Evolutionary conservation across 371 early-diverging fungal genomes (phyloP).

Genomic region (Apophysomyces variabilis): DNA sequence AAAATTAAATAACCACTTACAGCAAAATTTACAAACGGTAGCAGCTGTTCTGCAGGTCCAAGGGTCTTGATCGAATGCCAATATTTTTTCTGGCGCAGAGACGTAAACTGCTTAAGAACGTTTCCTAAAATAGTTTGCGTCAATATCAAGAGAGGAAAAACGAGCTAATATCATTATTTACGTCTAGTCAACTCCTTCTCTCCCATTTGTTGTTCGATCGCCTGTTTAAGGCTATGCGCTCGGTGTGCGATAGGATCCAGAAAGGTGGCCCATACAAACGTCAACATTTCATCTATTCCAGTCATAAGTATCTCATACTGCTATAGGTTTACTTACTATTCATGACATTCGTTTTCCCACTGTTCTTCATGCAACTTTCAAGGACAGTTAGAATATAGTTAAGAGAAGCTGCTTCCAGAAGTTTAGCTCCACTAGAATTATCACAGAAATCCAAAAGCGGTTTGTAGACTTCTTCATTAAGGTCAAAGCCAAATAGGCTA

Average conservation of each 20-base stretch:
- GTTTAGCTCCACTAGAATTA: constrained; percentile 35
- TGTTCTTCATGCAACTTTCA: constrained; percentile 42
- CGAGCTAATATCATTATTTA: constrained; percentile 16
- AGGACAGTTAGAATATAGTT: constrained; percentile 39
- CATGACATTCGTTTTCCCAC: constrained; percentile 26
- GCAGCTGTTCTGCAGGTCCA: constrained; percentile 45
- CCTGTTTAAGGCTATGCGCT: constrained; percentile 29
- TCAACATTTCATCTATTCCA: constrained; percentile 31
- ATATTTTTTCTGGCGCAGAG: constrained; percentile 56
- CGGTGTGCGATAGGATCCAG: constrained; percentile 50
- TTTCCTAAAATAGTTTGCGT: constrained; percentile 25
- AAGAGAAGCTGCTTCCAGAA: constrained; percentile 46
- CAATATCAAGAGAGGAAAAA: too few relatives aligned
- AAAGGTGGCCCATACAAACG: constrained; percentile 50
- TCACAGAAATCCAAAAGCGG: constrained; percentile 36
- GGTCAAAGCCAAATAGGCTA: constrained; percentile 51
- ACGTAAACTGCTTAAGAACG: constrained; percentile 39
- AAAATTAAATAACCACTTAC: constrained; percentile 24
- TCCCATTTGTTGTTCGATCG: constrained; percentile 17
- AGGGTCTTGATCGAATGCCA: constrained; percentile 61
- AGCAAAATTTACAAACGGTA: constrained; percentile 48
- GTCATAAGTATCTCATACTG: background rate
- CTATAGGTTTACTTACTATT: constrained; percentile 25
- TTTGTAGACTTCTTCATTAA: constrained; percentile 49
- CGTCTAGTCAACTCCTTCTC: constrained; percentile 34